phyloP scores from a whole-genome alignment of 208 protist genomes.

The Trypanosoma caninum region DNA sequence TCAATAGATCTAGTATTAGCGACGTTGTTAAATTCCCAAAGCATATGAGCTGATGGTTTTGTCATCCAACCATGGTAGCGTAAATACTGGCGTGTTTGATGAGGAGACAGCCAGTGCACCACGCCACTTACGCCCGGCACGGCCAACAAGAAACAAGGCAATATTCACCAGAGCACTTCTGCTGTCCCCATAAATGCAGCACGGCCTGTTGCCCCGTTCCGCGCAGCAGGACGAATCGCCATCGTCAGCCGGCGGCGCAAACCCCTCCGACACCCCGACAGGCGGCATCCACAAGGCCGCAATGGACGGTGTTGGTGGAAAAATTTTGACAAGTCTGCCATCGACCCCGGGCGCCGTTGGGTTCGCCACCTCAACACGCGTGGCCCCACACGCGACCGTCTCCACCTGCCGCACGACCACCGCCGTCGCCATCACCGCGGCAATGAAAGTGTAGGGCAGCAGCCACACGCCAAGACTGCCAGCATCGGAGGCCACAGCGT shows the following conservation, averaged over 20 bases:
- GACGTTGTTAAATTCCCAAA: too few relatives aligned
- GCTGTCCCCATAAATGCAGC: constrained; percentile 50
- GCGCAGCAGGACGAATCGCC: neutral
- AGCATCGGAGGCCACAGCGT: constrained; percentile 38
- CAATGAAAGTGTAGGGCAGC: constrained; percentile 46
- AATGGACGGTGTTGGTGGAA: constrained; percentile 33
- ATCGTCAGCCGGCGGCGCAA: neutral
- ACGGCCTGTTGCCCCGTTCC: neutral
- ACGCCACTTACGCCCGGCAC: constrained; percentile 31
- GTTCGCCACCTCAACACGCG: constrained; percentile 70
- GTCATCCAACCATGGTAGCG: neutral
- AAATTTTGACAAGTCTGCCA: constrained; percentile 63
- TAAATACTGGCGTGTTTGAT: constrained; percentile 46
- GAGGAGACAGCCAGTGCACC: constrained; percentile 57
- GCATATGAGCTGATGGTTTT: neutral
- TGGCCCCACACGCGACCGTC: constrained; percentile 42
- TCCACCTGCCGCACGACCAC: constrained; percentile 43
- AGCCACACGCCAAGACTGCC: constrained; percentile 56
- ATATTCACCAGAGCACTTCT: constrained; percentile 40
- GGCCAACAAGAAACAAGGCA: constrained; percentile 24
- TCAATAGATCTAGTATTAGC: too few relatives aligned
- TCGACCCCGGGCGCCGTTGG: constrained; percentile 55
- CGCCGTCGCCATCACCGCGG: constrained; percentile 18
- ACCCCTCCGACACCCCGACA: constrained; percentile 24
- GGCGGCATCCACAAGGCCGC: constrained; percentile 28